phyloP scores from a whole-genome alignment of 176 grass and related monocot species.

The Eragrostis curvula region DNA sequence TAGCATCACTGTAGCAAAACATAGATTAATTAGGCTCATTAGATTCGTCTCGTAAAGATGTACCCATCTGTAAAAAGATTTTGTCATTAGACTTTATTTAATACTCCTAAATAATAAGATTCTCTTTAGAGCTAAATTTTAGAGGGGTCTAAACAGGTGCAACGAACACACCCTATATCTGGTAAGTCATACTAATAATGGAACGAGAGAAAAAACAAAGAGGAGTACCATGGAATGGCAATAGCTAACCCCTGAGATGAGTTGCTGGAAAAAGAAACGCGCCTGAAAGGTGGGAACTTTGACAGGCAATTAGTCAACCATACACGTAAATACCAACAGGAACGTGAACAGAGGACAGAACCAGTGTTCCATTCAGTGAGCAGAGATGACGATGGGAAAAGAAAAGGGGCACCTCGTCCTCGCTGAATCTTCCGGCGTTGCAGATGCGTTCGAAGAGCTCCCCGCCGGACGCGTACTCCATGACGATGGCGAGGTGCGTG shows the following conservation, averaged over 20 bases:
- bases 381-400: background rate
- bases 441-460: slow-evolving; percentile 88
- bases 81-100: too few species aligned
- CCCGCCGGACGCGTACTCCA: slow-evolving; percentile 82
- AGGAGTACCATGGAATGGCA: slow-evolving; percentile 75
- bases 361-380: background rate
- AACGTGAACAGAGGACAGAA: background rate
- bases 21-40: too few species aligned
- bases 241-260: slow-evolving; percentile 81
- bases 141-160: too few species aligned
- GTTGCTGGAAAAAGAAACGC: slow-evolving; percentile 83
- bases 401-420: slow-evolving; percentile 61
- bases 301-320: slow-evolving; percentile 12
- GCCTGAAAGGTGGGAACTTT: slow-evolving; percentile 50
- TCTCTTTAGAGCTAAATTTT: too few species aligned
- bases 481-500: slow-evolving; percentile 83
- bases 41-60: too few species aligned
- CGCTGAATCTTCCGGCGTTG: slow-evolving; percentile 80
- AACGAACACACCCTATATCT: too few species aligned
- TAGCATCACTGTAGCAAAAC: too few species aligned
- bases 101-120: too few species aligned
- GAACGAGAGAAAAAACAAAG: background rate
- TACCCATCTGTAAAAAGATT: too few species aligned
- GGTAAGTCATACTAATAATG: background rate
- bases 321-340: too few species aligned